Conservation (phyloP, 2,329 filamentous ascomycete genomes). For the Blastomyces gilchristii region DNA sequence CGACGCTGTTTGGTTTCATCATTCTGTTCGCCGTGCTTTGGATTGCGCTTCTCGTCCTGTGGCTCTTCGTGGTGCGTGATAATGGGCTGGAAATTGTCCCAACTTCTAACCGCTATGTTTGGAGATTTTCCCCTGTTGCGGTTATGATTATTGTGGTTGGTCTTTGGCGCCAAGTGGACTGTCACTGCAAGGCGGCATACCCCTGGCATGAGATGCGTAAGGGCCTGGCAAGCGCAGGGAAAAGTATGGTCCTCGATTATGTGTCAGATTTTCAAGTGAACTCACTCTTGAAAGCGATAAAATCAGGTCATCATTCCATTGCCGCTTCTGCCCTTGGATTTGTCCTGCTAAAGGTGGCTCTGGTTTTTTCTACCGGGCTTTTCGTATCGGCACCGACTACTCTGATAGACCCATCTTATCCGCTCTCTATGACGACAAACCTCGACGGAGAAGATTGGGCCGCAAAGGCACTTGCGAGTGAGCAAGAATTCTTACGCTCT, state of each 20-base stretch:
- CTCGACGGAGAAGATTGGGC: background rate
- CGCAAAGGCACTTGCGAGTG: background rate
- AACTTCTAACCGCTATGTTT: background rate
- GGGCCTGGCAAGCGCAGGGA: background rate
- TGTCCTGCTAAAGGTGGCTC: background rate
- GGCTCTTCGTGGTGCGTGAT: constrained; percentile 1
- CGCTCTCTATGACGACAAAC: background rate
- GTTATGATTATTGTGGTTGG: background rate
- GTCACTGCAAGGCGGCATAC: background rate
- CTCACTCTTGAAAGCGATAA: background rate
- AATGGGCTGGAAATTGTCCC: background rate
- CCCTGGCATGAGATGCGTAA: background rate
- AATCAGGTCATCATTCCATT: background rate
- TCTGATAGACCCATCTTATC: background rate
- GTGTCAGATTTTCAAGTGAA: background rate
- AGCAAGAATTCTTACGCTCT: background rate
- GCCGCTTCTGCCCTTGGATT: background rate
- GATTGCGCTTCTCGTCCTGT: background rate
- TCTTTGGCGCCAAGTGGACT: constrained; percentile 3
- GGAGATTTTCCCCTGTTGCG: background rate
- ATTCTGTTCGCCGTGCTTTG: background rate
- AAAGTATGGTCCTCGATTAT: background rate
- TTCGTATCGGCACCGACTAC: constrained; percentile 1
- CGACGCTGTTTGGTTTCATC: constrained; percentile 1
- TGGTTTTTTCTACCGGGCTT: constrained; percentile 4